phyloP scores from a whole-genome alignment of 1,284 basidiomycete genomes.

The Ustilago curta region DNA sequence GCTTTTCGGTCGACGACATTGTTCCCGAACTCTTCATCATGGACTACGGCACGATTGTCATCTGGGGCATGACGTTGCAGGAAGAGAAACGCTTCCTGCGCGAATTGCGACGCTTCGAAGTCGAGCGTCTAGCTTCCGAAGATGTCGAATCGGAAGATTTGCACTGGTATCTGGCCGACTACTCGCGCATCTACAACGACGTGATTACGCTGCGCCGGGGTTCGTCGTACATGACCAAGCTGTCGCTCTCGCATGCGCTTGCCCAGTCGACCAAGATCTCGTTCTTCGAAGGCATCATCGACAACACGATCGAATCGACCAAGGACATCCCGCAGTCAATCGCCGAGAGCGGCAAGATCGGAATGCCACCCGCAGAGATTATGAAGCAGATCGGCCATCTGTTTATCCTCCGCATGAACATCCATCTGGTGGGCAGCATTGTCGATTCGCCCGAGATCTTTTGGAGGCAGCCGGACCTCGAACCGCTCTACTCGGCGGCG shows the following conservation, averaged over 20 bases:
- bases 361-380: slow-evolving; percentile 78
- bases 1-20: slow-evolving; percentile 53
- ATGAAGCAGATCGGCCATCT: slow-evolving; percentile 94
- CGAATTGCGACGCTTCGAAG: slow-evolving; percentile 84
- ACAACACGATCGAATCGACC: slow-evolving; percentile 92
- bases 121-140: slow-evolving; percentile 77
- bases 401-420: slow-evolving; percentile 92
- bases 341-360: slow-evolving; percentile 91
- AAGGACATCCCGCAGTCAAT: slow-evolving; percentile 95
- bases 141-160: slow-evolving; percentile 89
- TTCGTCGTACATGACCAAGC: slow-evolving; percentile 96
- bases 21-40: slow-evolving; percentile 78
- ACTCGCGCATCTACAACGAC: slow-evolving; percentile 91
- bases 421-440: slow-evolving; percentile 94
- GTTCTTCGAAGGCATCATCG: slow-evolving; percentile 83
- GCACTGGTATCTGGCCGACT: slow-evolving; percentile 96
- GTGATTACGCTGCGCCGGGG: slow-evolving; percentile 94
- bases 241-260: slow-evolving; percentile 92
- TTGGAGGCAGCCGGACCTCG: slow-evolving; percentile 84
- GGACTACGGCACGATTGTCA: slow-evolving; percentile 91
- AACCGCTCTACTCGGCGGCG: slow-evolving; percentile 93
- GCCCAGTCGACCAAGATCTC: slow-evolving; percentile 94
- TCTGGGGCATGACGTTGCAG: slow-evolving; percentile 95
- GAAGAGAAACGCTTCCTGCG: slow-evolving; percentile 92
- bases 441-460: slow-evolving; percentile 95